phyloP scores from a whole-genome alignment of 108 stramenopile genomes.

The Pseudonitzschia multistriata region DNA sequence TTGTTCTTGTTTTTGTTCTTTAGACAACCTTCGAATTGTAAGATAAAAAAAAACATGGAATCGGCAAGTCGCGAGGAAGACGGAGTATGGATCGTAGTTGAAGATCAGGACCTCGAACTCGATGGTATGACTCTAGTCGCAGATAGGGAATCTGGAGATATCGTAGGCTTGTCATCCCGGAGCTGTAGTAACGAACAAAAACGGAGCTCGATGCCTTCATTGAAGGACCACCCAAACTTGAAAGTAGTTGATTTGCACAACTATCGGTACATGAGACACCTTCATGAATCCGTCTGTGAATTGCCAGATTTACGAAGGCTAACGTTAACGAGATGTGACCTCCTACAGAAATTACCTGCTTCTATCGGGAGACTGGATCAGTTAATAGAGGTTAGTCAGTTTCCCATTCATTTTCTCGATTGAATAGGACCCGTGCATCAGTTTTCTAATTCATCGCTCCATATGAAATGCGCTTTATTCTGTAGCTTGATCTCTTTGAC shows the following conservation, averaged over 20 bases:
- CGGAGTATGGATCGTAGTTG: slow-evolving; percentile 5
- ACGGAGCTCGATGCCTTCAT: slow-evolving; percentile 8
- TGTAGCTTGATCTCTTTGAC: slow-evolving; percentile 13
- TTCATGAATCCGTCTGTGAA: slow-evolving; percentile 27
- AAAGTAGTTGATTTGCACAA: slow-evolving; percentile 35
- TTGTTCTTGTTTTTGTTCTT: no score
- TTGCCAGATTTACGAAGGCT: slow-evolving; percentile 24
- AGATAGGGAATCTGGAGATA: slow-evolving; percentile 9
- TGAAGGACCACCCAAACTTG: slow-evolving; percentile 1
- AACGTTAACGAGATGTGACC: slow-evolving; percentile 36
- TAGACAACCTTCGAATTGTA: no score
- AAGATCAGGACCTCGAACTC: slow-evolving; percentile 7
- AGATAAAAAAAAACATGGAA: no score
- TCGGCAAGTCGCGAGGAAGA: background rate
- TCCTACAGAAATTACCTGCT: slow-evolving; percentile 34
- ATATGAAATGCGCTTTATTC: background rate
- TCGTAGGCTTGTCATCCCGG: background rate
- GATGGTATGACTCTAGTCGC: slow-evolving; percentile 7
- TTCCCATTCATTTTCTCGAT: background rate
- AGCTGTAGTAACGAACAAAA: slow-evolving; percentile 8
- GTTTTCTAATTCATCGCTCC: background rate
- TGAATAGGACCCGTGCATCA: background rate
- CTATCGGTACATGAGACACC: slow-evolving; percentile 29
- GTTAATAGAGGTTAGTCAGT: slow-evolving; percentile 33
- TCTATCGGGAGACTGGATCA: slow-evolving; percentile 37